phyloP scores from a whole-genome alignment of 163 green algal species.

The Chloromonas sp. region DNA sequence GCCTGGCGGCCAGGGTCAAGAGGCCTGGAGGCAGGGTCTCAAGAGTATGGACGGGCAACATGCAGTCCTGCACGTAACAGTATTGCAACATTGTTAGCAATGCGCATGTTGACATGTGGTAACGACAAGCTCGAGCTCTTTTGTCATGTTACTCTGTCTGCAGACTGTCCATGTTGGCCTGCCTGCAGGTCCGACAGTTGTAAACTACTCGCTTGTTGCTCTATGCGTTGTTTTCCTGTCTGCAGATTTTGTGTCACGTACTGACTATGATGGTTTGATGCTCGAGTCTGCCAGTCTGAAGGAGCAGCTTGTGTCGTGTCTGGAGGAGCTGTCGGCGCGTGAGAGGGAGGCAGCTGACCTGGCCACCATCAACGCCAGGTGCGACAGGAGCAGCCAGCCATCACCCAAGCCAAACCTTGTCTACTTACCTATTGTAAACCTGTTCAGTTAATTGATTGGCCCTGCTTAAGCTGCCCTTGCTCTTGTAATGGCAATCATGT shows the following conservation, averaged over 20 bases:
- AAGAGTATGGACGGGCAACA: no score
- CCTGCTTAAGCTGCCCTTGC: background rate
- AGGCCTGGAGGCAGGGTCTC: no score
- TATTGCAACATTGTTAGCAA: no score
- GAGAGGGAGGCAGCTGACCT: conserved; percentile 44
- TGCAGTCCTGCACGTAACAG: no score
- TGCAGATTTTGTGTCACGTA: conserved; percentile 36
- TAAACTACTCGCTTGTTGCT: no score
- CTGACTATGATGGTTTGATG: conserved; percentile 39
- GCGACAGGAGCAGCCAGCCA: background rate
- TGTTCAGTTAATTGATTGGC: background rate
- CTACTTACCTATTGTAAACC: conserved; percentile 1
- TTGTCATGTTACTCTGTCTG: no score
- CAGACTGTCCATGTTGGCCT: no score
- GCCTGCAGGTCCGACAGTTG: no score
- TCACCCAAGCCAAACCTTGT: background rate
- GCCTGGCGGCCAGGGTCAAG: background rate
- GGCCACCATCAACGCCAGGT: conserved; percentile 2
- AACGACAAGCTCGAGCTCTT: no score
- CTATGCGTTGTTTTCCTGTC: no score
- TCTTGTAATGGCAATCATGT: background rate
- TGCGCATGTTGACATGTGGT: no score
- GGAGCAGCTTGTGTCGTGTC: conserved; percentile 41
- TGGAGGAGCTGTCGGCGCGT: conserved; percentile 46
- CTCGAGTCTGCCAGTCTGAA: conserved; percentile 39